Conservation (phyloP, 176 grass and related monocot species). For the Bothriochloa decipiens region DNA sequence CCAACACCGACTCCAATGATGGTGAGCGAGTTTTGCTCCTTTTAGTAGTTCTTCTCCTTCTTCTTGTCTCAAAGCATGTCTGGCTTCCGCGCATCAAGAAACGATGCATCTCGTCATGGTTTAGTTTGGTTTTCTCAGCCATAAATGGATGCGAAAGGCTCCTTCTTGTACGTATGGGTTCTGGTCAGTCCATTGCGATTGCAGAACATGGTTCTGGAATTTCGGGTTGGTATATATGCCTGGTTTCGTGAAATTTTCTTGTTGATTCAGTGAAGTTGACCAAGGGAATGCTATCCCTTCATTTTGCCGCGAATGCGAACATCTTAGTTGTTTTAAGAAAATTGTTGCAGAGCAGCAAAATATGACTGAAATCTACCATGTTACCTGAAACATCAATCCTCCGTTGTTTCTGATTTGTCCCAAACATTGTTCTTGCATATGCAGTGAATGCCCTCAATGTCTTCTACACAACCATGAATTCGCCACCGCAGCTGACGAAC, state of each 20-base stretch:
- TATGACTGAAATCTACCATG: background rate
- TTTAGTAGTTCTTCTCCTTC: background rate
- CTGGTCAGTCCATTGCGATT: background rate
- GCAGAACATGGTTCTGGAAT: conserved; percentile 2
- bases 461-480: conserved; percentile 79
- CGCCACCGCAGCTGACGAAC: conserved; percentile 65
- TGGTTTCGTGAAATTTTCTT: conserved; percentile 18
- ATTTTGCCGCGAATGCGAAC: background rate
- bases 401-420: background rate
- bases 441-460: conserved; percentile 80
- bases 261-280: background rate
- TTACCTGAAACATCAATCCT: conserved; percentile 23
- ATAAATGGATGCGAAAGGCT: background rate
- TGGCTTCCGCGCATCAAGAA: conserved; percentile 1
- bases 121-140: conserved; percentile 8
- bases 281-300: background rate
- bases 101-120: background rate
- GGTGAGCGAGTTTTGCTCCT: conserved; percentile 34
- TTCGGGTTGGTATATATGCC: background rate
- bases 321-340: background rate
- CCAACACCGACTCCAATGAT: conserved; percentile 53
- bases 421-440: conserved; percentile 20
- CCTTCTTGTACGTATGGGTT: conserved; percentile 11
- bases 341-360: background rate
- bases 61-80: too few species aligned